A percentile compares a stretch with the other conserved stretches of the same genome.
phyloP scores from a whole-genome alignment of 768 basidiomycete species.

The Artomyces pyxidatus region DNA sequence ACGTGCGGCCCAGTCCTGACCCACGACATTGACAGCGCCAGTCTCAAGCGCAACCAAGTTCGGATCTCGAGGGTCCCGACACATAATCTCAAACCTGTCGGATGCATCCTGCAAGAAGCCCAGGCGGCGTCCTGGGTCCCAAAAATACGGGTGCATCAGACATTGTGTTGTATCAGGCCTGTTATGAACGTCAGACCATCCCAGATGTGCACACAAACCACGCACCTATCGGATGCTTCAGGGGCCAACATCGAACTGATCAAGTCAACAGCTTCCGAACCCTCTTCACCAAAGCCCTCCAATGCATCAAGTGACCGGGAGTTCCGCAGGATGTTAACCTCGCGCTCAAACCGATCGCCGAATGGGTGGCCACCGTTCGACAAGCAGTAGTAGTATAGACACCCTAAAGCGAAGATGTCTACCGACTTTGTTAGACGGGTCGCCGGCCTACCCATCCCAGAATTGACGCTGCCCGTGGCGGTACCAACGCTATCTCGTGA shows the following conservation, averaged over 20 bases:
- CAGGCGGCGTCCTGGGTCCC: conserved; percentile 80
- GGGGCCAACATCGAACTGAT: conserved; percentile 73
- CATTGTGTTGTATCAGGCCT: conserved; percentile 88
- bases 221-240: conserved; percentile 65
- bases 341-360: conserved; percentile 88
- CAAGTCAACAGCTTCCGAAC: conserved; percentile 80
- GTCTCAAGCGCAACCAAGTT: conserved; percentile 70
- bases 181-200: conserved; percentile 6
- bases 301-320: conserved; percentile 61
- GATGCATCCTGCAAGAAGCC: conserved; percentile 97
- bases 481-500: conserved; percentile 60
- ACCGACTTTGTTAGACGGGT: conserved; percentile 83
- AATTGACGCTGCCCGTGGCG: conserved; percentile 27
- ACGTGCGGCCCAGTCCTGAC: conserved; percentile 81
- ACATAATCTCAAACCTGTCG: conserved; percentile 97
- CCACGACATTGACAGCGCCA: conserved; percentile 63
- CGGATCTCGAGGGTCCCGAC: conserved; percentile 79
- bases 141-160: conserved; percentile 93
- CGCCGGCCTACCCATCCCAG: conserved; percentile 40
- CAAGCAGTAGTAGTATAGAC: conserved; percentile 88
- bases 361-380: conserved; percentile 90
- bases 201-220: background rate
- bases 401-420: conserved; percentile 94
- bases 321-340: conserved; percentile 88
- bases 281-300: conserved; percentile 85